These are phyloP conservation scores for Ophiosphaerella herpotricha DNA, from an alignment of 2,329 filamentous ascomycete genomes.

Conservation along the genomic window DNA sequence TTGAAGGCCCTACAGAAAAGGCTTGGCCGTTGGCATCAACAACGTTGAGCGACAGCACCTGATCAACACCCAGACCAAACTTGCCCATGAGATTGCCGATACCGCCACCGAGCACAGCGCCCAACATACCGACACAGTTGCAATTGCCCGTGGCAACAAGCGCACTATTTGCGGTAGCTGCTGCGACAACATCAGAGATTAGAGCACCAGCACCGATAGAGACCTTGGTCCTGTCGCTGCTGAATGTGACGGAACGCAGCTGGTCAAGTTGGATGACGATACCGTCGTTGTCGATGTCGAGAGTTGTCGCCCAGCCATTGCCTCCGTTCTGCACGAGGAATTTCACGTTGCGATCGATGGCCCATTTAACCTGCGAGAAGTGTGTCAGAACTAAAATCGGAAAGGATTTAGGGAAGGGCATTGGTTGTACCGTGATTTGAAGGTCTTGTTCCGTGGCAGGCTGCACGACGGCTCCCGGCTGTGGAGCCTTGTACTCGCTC, in stretches of 20 bases:
- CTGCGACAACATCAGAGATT: conserved; percentile 39
- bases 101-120: conserved; percentile 53
- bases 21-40: conserved; percentile 31
- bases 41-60: conserved; percentile 35
- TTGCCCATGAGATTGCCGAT: conserved; percentile 59
- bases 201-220: conserved; percentile 32
- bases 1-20: conserved; percentile 23
- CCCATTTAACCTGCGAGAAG: conserved; percentile 12
- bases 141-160: conserved; percentile 28
- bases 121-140: conserved; percentile 27
- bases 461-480: conserved; percentile 12
- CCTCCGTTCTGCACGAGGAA: conserved; percentile 28
- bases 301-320: conserved; percentile 19
- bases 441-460: conserved; percentile 17
- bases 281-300: conserved; percentile 8
- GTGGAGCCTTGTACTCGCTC: conserved; percentile 13
- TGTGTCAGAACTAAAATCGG: background rate
- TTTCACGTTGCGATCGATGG: conserved; percentile 3
- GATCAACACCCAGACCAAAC: conserved; percentile 59
- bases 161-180: conserved; percentile 38
- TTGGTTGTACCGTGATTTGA: conserved; percentile 8
- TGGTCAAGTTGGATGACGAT: conserved; percentile 26
- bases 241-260: conserved; percentile 22
- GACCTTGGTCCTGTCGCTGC: conserved; percentile 15
- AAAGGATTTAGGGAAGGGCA: too few species aligned